These are phyloP conservation scores for Pseudovirgaria hyperparasitica DNA, from an alignment of 2,329 filamentous ascomycete genomes.

Conservation along the genomic window DNA sequence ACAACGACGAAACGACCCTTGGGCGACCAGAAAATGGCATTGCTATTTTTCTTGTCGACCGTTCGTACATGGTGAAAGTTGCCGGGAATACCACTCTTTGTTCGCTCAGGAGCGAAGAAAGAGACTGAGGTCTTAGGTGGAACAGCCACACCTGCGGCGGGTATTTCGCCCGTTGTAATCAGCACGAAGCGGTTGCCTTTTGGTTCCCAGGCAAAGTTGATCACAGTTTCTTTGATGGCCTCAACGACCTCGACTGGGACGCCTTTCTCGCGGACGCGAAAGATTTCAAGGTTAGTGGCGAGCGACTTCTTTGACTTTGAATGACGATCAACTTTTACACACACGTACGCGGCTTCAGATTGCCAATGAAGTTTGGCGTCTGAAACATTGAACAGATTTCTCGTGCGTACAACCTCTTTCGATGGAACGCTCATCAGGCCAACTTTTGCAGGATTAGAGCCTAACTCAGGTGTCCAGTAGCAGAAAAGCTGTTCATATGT, in stretches of 20 bases:
- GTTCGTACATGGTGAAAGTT: conserved; percentile 96
- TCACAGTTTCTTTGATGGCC: conserved; percentile 94
- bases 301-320: conserved; percentile 98
- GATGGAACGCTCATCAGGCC: conserved; percentile 91
- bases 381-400: conserved; percentile 95
- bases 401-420: conserved; percentile 84
- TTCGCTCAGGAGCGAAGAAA: conserved; percentile 95
- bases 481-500: conserved; percentile 90
- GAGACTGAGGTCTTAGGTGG: conserved; percentile 87
- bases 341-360: conserved; percentile 84
- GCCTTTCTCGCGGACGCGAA: conserved; percentile 93
- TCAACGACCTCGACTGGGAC: conserved; percentile 97
- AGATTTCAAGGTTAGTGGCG: conserved; percentile 95
- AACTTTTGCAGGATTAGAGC: conserved; percentile 95
- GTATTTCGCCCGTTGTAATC: conserved; percentile 83
- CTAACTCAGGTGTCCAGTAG: conserved; percentile 98
- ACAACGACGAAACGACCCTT: conserved; percentile 90
- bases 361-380: conserved; percentile 99
- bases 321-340: conserved; percentile 97
- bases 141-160: conserved; percentile 64
- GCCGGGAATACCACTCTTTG: conserved; percentile 66
- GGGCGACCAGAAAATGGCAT: conserved; percentile 98
- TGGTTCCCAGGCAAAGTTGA: conserved; percentile 99
- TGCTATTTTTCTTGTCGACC: conserved; percentile 98
- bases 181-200: conserved; percentile 96